Base-by-base conservation (phyloP, 176 grass and related monocot genomes). In the Chrysopogon serrulatus region DNA sequence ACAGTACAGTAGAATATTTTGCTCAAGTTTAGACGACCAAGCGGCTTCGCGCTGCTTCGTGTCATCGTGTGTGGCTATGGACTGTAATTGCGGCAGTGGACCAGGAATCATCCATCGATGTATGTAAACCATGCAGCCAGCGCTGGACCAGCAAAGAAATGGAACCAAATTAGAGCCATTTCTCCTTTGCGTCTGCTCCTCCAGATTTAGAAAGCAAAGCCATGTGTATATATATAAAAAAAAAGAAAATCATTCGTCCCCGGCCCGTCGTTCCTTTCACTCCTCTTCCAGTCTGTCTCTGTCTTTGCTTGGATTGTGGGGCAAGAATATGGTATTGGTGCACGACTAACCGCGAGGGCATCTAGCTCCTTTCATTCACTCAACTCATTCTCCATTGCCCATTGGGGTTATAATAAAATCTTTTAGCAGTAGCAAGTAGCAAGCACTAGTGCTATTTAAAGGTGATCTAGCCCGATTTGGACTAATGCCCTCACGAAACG, bases 241-340 rank as follows among this genome's bases (percentile, higher is more conserved):
- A 66, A 30, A 73, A 49, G 49, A 30, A 73, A 27, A 5, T 4
- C 26, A 62, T 30, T 65, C 28, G 6, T 12, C 10, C 28, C 34
- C 14, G 15, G 11, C 5, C 63, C 0, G 12, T 18, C 37, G 8
- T n/a, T 54, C 28, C 48, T 13, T 6, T 78, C 57, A 13, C 18
- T 65, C 76, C 48, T 47, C 56, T 28, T 59, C 53, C 56, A 61
- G 63, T 41, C 60, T 65, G 24, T n/a, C n/a, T 49, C 84, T 87
- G 42, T 47, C 89, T 90, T 90, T 87, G 89, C 89, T 79, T 90
- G 84, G 61, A 83, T 87, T 70, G 68, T 83, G 89, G 80, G 68
- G 75, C 89, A 87, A 84, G 84, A 87, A 90, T 86, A 87, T 86
- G 64, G 4, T 39, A 6, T 6, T 6, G 21, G 51, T 74, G 79